These are phyloP conservation scores for Nicotiana otophora DNA, from an alignment of 257 asterid genomes.

Conservation along the genomic window DNA sequence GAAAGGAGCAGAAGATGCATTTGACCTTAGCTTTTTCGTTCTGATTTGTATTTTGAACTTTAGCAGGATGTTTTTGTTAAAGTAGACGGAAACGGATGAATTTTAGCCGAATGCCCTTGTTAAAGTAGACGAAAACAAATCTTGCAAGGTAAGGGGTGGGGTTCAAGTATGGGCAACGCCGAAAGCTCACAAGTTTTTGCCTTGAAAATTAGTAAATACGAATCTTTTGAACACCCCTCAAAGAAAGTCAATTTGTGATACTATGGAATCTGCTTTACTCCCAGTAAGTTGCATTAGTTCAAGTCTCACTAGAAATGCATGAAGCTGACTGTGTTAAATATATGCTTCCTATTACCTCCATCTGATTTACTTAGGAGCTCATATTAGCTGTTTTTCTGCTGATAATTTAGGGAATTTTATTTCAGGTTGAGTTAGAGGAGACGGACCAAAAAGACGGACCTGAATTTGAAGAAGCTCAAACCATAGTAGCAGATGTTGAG, in stretches of 20 bases:
- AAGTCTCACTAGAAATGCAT: neutral
- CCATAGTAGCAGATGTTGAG: constrained; percentile 48
- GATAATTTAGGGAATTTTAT: neutral
- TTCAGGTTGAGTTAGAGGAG: constrained; percentile 74
- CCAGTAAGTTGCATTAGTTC: neutral
- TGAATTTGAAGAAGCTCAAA: constrained; percentile 72
- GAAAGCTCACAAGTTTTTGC: neutral
- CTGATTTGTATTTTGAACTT: neutral
- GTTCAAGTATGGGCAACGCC: too few relatives aligned
- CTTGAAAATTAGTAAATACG: neutral
- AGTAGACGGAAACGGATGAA: neutral
- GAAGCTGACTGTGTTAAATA: neutral
- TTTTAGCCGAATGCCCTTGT: too few relatives aligned
- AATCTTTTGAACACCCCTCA: neutral
- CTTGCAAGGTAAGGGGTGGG: neutral
- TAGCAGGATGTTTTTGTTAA: neutral
- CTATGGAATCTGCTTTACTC: neutral
- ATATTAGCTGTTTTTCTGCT: neutral
- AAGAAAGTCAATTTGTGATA: neutral
- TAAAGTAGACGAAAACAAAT: neutral
- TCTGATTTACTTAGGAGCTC: neutral
- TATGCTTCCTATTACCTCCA: neutral
- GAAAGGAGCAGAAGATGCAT: neutral
- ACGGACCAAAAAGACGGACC: constrained; percentile 49
- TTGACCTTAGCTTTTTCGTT: neutral